These are phyloP conservation scores for Dothideomycetes sp. DNA, from an alignment of 2,329 filamentous ascomycete species.

Conservation along the genomic window DNA sequence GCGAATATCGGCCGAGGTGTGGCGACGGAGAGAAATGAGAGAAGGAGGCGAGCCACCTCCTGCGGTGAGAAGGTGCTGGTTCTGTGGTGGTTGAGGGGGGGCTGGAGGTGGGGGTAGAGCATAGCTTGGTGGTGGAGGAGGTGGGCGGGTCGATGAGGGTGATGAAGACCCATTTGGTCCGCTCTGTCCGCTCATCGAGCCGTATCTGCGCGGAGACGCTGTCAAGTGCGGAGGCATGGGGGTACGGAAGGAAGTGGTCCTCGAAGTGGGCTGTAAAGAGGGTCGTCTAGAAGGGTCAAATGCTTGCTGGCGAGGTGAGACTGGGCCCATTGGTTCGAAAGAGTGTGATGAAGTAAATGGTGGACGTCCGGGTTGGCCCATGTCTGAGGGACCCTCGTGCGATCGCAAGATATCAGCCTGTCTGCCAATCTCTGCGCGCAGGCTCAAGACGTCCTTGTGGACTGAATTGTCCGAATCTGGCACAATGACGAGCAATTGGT, in stretches of 20 bases:
- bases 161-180: conserved; percentile 41
- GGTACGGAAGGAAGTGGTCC: conserved; percentile 60
- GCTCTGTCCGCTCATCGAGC: conserved; percentile 64
- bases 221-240: conserved; percentile 74
- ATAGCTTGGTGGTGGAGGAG: conserved; percentile 20
- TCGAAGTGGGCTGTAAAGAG: conserved; percentile 52
- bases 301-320: conserved; percentile 18
- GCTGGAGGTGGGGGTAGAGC: conserved; percentile 37
- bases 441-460: conserved; percentile 58
- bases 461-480: conserved; percentile 66
- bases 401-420: conserved; percentile 48
- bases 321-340: conserved; percentile 36
- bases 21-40: conserved; percentile 67
- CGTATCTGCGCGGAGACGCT: conserved; percentile 68
- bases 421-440: conserved; percentile 53
- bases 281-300: conserved; percentile 72
- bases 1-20: conserved; percentile 92
- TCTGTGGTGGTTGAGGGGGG: conserved; percentile 53
- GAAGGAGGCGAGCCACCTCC: conserved; percentile 40
- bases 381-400: conserved; percentile 54
- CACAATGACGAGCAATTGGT: conserved; percentile 60
- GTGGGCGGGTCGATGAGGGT: conserved; percentile 60
- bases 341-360: conserved; percentile 47
- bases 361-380: conserved; percentile 51
- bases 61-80: conserved; percentile 29